Evolutionary conservation across 352 stramenopile genomes (phyloP).

Genomic region (Globisporangium echinulatum): DNA sequence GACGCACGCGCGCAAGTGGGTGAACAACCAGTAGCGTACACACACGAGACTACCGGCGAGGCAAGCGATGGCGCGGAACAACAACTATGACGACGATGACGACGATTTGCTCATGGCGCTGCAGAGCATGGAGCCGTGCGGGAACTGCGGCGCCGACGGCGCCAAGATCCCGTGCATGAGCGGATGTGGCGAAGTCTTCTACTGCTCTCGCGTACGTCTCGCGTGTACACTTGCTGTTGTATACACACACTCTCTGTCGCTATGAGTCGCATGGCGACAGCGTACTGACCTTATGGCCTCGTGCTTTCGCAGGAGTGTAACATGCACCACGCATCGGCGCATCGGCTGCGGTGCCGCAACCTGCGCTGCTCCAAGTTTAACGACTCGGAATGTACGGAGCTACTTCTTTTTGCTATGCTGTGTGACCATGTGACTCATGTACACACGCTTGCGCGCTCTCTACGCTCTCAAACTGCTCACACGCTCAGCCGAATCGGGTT

Average conservation of each 20-base stretch:
- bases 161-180: conserved; percentile 86
- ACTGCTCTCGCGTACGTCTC: conserved; percentile 68
- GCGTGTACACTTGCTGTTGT: not conserved
- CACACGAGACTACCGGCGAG: no score
- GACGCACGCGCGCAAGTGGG: no score
- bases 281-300: not conserved
- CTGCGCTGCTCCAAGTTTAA: conserved; percentile 87
- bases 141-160: conserved; percentile 72
- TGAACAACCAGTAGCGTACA: not conserved
- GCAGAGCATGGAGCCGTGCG: conserved; percentile 82
- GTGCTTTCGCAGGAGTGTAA: conserved; percentile 64
- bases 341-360: conserved; percentile 81
- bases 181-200: conserved; percentile 81
- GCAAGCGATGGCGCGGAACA: conserved; percentile 31
- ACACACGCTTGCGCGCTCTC: not conserved
- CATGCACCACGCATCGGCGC: conserved; percentile 83
- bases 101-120: conserved; percentile 82
- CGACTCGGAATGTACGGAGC: conserved; percentile 75
- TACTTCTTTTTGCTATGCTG: no score
- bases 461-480: not conserved
- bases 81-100: conserved; percentile 83
- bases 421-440: not conserved
- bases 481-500: conserved; percentile 54
- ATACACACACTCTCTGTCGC: no score
- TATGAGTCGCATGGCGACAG: not conserved